These are phyloP conservation scores for Flaveria floridana DNA, from an alignment of 140 eudicot genomes.

Conservation along the genomic window DNA sequence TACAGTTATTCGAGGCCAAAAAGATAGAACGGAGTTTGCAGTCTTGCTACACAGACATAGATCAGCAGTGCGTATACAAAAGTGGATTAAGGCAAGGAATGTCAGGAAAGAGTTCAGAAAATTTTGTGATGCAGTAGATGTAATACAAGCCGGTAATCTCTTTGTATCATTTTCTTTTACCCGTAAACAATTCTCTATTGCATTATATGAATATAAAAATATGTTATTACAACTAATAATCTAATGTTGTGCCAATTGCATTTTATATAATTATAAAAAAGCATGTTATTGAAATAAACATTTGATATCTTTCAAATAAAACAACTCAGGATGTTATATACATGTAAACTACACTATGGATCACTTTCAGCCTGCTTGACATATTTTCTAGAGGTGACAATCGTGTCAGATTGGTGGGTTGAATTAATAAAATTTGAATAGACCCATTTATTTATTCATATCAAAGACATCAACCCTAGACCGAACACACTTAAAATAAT, in stretches of 20 bases:
- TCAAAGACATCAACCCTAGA: not conserved
- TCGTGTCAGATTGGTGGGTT: not conserved
- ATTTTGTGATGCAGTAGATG: conserved; percentile 46
- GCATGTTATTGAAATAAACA: not conserved
- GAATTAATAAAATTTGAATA: not conserved
- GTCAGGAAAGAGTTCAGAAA: conserved; percentile 41
- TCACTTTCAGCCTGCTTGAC: not conserved
- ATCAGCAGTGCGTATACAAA: conserved; percentile 72
- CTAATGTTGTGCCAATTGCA: too few relatives aligned
- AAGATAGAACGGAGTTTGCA: conserved; percentile 64
- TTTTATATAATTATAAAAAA: not conserved
- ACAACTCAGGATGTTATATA: not conserved
- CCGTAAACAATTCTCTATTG: not conserved
- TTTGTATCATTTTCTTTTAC: conserved; percentile 10
- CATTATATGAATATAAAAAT: not conserved
- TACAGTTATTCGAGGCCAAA: conserved; percentile 76
- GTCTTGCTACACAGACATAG: conserved; percentile 51
- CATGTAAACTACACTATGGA: not conserved
- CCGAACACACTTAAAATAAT: not conserved
- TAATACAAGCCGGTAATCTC: conserved; percentile 65
- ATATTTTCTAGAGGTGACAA: not conserved
- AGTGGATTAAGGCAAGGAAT: conserved; percentile 49
- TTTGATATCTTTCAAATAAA: not conserved
- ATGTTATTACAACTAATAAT: not conserved
- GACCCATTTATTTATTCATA: not conserved